Evolutionary conservation across 116 monocot species (phyloP).

Genomic region (Phalaenopsis hybrid): DNA sequence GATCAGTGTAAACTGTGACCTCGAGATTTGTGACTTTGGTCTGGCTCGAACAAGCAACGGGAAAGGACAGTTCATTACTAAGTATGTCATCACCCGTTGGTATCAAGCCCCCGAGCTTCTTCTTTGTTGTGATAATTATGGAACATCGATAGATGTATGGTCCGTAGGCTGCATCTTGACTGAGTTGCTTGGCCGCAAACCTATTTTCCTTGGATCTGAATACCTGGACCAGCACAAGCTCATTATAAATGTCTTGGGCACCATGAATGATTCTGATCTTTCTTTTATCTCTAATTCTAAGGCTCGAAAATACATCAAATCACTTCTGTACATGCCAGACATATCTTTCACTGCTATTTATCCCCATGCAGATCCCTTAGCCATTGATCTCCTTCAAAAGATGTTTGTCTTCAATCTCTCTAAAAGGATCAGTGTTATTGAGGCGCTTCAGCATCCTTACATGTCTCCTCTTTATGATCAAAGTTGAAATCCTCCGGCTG

Average conservation of each 20-base stretch:
- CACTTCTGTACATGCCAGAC: slow-evolving; percentile 28
- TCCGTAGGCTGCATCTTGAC: slow-evolving; percentile 45
- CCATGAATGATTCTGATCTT: slow-evolving; percentile 26
- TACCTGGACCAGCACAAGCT: slow-evolving; percentile 39
- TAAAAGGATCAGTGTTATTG: slow-evolving; percentile 29
- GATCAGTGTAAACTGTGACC: slow-evolving; percentile 37
- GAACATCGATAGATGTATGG: slow-evolving; percentile 42
- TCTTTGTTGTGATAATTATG: slow-evolving; percentile 35
- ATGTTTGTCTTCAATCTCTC: slow-evolving; percentile 37
- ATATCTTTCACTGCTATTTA: slow-evolving; percentile 24
- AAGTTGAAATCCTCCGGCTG: slow-evolving; percentile 24
- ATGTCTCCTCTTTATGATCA: slow-evolving; percentile 34
- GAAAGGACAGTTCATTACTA: slow-evolving; percentile 31
- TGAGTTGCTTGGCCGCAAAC: slow-evolving; percentile 37
- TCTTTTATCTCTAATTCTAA: slow-evolving; percentile 30
- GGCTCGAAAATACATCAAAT: slow-evolving; percentile 28
- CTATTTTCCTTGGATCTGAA: slow-evolving; percentile 34
- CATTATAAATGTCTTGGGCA: slow-evolving; percentile 35
- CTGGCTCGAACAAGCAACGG: slow-evolving; percentile 28
- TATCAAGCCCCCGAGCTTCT: slow-evolving; percentile 39
- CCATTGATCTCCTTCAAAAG: slow-evolving; percentile 31
- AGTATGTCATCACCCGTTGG: slow-evolving; percentile 42
- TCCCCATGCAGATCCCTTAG: slow-evolving; percentile 29
- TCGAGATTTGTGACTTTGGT: slow-evolving; percentile 41
- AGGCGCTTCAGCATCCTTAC: slow-evolving; percentile 32